A percentile compares a stretch with the other conserved stretches of the same genome.
Conservation (phyloP, 2,329 filamentous ascomycete genomes). For the Mollisiaceae sp. region DNA sequence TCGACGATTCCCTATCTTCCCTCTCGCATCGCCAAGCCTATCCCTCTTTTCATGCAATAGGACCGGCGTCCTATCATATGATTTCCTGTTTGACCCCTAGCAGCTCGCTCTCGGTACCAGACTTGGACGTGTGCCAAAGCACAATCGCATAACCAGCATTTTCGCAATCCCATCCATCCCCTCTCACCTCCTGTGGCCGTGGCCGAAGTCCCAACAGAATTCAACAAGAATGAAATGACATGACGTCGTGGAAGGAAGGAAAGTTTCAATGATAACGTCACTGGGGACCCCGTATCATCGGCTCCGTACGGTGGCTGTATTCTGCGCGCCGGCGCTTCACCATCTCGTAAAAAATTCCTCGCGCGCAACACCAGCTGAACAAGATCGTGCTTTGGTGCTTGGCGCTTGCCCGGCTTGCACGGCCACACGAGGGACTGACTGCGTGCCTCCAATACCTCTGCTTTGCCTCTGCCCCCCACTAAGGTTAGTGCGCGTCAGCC, state of each 20-base stretch:
- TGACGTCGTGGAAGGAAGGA: neutral
- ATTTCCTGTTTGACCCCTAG: slow-evolving; percentile 2
- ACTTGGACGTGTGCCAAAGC: neutral
- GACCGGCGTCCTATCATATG: neutral
- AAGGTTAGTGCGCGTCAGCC: no score
- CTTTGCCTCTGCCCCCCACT: no score
- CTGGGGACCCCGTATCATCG: slow-evolving; percentile 4
- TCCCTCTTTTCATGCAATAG: slow-evolving; percentile 5
- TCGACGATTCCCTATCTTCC: slow-evolving; percentile 6
- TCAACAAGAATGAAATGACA: neutral
- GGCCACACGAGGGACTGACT: neutral
- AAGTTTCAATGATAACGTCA: neutral
- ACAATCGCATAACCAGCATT: neutral
- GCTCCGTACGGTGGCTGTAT: no score
- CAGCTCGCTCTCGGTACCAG: neutral
- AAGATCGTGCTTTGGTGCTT: no score
- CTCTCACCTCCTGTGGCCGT: neutral
- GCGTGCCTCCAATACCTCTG: no score
- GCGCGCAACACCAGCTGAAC: neutral
- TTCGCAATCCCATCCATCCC: neutral
- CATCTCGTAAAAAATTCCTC: neutral
- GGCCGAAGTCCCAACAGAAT: neutral
- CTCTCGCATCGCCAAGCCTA: neutral
- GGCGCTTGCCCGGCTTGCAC: neutral
- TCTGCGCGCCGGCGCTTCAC: neutral